A percentile compares a stretch with the other conserved stretches of the same genome.
Conservation (phyloP, 108 stramenopile genomes). For the Cyclotella sp. region DNA sequence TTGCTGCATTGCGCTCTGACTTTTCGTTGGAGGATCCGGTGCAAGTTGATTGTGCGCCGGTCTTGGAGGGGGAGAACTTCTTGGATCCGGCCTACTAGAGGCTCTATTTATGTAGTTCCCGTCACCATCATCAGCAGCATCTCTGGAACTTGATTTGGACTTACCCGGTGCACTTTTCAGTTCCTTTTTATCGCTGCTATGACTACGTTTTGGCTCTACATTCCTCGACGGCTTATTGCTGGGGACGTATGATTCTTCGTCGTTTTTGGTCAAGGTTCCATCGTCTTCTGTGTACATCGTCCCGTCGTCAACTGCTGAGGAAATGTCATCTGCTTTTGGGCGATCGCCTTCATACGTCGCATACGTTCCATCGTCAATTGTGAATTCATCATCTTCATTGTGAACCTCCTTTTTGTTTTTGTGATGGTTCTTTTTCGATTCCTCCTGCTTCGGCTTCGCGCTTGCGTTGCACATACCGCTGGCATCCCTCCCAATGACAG, state of each 20-base stretch:
- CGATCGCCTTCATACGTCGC: slow-evolving; percentile 74
- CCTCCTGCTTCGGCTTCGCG: slow-evolving; percentile 8
- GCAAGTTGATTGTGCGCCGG: slow-evolving; percentile 9
- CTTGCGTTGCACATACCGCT: slow-evolving; percentile 38
- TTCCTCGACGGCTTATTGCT: slow-evolving; percentile 8
- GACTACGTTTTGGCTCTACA: slow-evolving; percentile 21
- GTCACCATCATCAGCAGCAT: slow-evolving; percentile 33
- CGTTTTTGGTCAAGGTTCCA: slow-evolving; percentile 45
- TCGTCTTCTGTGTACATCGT: slow-evolving; percentile 43
- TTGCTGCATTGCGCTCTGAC: slow-evolving; percentile 29
- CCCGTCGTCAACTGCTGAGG: slow-evolving; percentile 33
- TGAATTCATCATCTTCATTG: slow-evolving; percentile 66
- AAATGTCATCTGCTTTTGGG: slow-evolving; percentile 18
- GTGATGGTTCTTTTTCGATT: slow-evolving; percentile 1
- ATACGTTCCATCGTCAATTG: slow-evolving; percentile 75
- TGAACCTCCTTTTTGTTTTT: slow-evolving; percentile 23
- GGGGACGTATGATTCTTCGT: slow-evolving; percentile 21
- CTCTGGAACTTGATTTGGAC: slow-evolving; percentile 39
- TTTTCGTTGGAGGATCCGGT: slow-evolving; percentile 17
- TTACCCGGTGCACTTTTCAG: slow-evolving; percentile 16
- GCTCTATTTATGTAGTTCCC: slow-evolving; percentile 26
- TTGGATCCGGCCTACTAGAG: neutral
- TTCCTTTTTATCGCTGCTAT: slow-evolving; percentile 31
- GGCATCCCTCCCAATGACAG: slow-evolving; percentile 63
- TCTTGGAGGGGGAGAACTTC: slow-evolving; percentile 3